These are phyloP conservation scores for Globisporangium takayamanum DNA, from an alignment of 352 stramenopile genomes.

Conservation along the genomic window DNA sequence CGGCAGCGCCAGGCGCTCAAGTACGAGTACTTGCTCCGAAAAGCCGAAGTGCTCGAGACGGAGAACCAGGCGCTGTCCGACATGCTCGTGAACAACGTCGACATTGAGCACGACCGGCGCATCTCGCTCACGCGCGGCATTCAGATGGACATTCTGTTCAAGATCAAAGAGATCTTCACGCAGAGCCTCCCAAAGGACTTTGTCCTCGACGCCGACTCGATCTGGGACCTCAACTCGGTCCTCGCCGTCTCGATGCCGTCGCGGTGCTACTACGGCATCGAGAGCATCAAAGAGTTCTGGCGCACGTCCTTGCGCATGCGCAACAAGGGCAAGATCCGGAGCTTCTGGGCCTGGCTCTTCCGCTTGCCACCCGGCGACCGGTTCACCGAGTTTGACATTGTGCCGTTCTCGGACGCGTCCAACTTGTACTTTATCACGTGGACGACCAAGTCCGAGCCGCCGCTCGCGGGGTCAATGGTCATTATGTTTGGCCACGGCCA, in stretches of 20 bases:
- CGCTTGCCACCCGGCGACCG: conserved; percentile 65
- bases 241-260: conserved; percentile 81
- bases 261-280: conserved; percentile 81
- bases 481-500: conserved; percentile 84
- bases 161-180: conserved; percentile 87
- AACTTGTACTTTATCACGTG: conserved; percentile 83
- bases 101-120: conserved; percentile 48
- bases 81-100: conserved; percentile 67
- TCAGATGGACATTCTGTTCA: conserved; percentile 84
- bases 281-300: conserved; percentile 87
- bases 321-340: conserved; percentile 86
- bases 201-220: conserved; percentile 76
- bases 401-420: conserved; percentile 61
- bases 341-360: conserved; percentile 83
- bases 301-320: conserved; percentile 77
- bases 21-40: conserved; percentile 70
- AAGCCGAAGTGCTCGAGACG: conserved; percentile 51
- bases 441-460: conserved; percentile 75
- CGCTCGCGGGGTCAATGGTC: conserved; percentile 67
- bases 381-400: conserved; percentile 70
- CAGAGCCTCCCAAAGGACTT: conserved; percentile 83
- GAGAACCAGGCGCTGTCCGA: conserved; percentile 72
- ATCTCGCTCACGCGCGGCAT: conserved; percentile 68
- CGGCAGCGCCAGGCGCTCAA: conserved; percentile 77
- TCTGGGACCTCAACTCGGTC: conserved; percentile 83